Evolutionary conservation across 148 eudicot genomes (phyloP), one percentile per base, ranked within the genome.

Genomic region (Rheum nobile): DNA sequence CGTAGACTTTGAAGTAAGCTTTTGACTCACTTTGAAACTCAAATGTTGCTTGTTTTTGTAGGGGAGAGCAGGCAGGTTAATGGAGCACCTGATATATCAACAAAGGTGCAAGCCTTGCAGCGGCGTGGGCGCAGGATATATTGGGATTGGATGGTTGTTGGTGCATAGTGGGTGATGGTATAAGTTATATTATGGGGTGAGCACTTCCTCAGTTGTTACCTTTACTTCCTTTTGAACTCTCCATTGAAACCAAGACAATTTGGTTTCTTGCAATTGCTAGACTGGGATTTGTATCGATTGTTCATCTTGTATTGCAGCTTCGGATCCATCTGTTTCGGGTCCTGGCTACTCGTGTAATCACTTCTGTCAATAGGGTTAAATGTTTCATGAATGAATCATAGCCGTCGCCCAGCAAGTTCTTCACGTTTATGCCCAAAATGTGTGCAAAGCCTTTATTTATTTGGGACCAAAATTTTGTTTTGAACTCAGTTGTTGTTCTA

Each of bases 221-320:
- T 57, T 61, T 16, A 32, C 70, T 65, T 31, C 70, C 70, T 65
- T 65, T 31, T 17, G n/a, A 65, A 65, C 70, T 65, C 70, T 65
- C 38, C 41, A 65, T 65, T 34, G 70, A 34, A 34, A 65, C 39
- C 70, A 32, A 65, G 41, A 17, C 39, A 37, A 2, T 34, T 65
- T 32, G 70, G 70, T 65, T 65, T 65, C 70, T 32, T 65, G 8
- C 70, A 65, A 65, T 16, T 65, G 21, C 41, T 65, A 65, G 70
- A 31, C 70, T 65, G 39, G 39, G 16, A 65, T 34, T 65, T 65
- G 70, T 65, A 32, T 65, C 21, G n/a, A 65, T 32, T 65, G 70
- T 14, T 65, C 39, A 16, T 65, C 21, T 17, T 34, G 22, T 65
- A 34, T 65, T 7, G 70, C 70, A 65, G 67, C 67, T 57, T 57